A percentile compares a stretch with the other conserved stretches of the same genome.
These are phyloP conservation scores for Oryza rufipogon DNA, from an alignment of 176 grass and related monocot species.

Conservation along the genomic window DNA sequence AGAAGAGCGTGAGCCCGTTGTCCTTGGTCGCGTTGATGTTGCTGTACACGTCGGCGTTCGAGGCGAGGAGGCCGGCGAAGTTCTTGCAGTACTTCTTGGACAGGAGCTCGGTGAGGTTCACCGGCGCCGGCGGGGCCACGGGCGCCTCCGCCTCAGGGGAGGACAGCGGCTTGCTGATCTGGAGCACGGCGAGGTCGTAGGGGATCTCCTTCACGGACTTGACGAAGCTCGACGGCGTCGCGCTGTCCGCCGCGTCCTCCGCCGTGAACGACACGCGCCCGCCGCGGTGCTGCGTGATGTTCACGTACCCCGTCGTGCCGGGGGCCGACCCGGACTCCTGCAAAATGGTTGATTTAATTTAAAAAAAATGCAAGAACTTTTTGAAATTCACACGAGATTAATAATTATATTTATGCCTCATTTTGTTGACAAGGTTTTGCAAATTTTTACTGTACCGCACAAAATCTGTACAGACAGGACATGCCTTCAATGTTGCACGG, in stretches of 20 bases:
- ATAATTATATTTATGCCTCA: neutral
- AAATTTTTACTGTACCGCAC: neutral
- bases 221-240: constrained; percentile 41
- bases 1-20: constrained; percentile 75
- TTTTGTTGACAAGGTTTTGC: neutral
- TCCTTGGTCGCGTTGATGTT: constrained; percentile 69
- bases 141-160: constrained; percentile 70
- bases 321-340: constrained; percentile 60
- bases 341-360: neutral
- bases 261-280: constrained; percentile 61
- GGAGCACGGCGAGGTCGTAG: constrained; percentile 67
- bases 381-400: too few relatives aligned
- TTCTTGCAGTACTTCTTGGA: constrained; percentile 81
- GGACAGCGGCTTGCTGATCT: constrained; percentile 55
- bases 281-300: constrained; percentile 65
- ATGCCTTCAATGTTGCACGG: constrained; percentile 20
- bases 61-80: constrained; percentile 62
- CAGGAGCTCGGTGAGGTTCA: constrained; percentile 83
- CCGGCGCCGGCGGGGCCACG: constrained; percentile 50
- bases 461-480: neutral
- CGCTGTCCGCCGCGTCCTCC: constrained; percentile 45
- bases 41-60: constrained; percentile 51
- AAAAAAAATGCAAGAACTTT: too few relatives aligned
- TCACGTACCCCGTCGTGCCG: constrained; percentile 67
- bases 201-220: constrained; percentile 66